A percentile compares a stretch with the other conserved stretches of the same genome.
Evolutionary conservation across 495 filamentous ascomycete species (phyloP).

Genomic region (Penicillium subrubescens): DNA sequence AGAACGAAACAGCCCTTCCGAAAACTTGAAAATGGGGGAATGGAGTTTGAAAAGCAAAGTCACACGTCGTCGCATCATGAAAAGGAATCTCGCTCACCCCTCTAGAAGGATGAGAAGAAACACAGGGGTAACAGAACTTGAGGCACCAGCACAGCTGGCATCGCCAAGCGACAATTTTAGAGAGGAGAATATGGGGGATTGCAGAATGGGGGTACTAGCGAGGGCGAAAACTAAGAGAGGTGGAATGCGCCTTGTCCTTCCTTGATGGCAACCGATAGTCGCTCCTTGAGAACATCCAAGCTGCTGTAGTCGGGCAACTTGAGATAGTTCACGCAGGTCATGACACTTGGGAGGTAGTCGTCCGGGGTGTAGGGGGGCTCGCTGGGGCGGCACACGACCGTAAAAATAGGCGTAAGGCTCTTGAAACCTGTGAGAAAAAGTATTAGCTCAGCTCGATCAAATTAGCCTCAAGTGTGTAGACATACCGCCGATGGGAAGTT

Average conservation of each 20-base stretch:
- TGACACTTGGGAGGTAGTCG: slow-evolving; percentile 96
- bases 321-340: slow-evolving; percentile 99
- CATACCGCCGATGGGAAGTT: slow-evolving; percentile 96
- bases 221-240: slow-evolving; percentile 62
- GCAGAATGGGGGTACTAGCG: background rate
- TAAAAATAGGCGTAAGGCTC: slow-evolving; percentile 94
- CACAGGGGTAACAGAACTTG: slow-evolving; percentile 5
- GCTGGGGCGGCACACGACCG: slow-evolving; percentile 96
- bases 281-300: slow-evolving; percentile 71
- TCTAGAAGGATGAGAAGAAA: slow-evolving; percentile 1
- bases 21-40: slow-evolving; percentile 25
- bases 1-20: slow-evolving; percentile 22
- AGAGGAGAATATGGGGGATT: background rate
- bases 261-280: slow-evolving; percentile 81
- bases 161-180: background rate
- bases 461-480: background rate
- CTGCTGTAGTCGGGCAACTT: slow-evolving; percentile 95
- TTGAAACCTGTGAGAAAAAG: slow-evolving; percentile 74
- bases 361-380: slow-evolving; percentile 93
- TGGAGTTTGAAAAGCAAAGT: slow-evolving; percentile 25
- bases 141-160: slow-evolving; percentile 15
- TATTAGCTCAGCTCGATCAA: background rate
- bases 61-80: slow-evolving; percentile 27
- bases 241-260: slow-evolving; percentile 99
- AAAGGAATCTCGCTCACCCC: slow-evolving; percentile 8